A percentile compares a stretch with the other conserved stretches of the same genome.
Conservation (phyloP, 1,284 basidiomycete species). For the Schizophyllum amplum region DNA sequence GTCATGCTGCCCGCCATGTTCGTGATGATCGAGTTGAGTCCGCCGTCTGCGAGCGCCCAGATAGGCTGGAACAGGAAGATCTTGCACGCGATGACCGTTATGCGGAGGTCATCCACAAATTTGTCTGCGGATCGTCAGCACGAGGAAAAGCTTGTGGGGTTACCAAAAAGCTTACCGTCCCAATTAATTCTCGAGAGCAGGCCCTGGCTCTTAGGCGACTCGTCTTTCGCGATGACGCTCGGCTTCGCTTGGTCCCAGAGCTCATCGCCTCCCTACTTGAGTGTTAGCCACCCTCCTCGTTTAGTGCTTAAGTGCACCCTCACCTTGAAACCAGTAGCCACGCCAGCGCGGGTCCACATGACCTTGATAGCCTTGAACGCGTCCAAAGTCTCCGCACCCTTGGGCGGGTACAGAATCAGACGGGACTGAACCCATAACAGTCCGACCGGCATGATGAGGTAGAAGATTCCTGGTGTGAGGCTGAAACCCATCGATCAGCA, state of each 20-base stretch:
- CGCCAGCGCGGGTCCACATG: neutral
- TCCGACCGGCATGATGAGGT: slow-evolving; percentile 27
- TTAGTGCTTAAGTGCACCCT: too few species aligned
- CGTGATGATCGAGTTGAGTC: slow-evolving; percentile 25
- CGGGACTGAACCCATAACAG: slow-evolving; percentile 29
- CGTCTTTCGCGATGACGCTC: neutral
- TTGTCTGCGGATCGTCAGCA: neutral
- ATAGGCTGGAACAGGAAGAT: slow-evolving; percentile 20
- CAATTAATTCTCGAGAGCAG: neutral
- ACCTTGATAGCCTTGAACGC: slow-evolving; percentile 15
- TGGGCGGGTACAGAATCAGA: slow-evolving; percentile 34
- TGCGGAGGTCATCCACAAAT: slow-evolving; percentile 40
- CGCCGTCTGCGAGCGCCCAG: slow-evolving; percentile 32
- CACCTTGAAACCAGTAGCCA: neutral
- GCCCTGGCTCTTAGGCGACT: neutral
- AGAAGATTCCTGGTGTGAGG: slow-evolving; percentile 19
- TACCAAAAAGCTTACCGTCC: slow-evolving; percentile 15
- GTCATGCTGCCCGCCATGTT: slow-evolving; percentile 23
- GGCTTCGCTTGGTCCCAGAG: slow-evolving; percentile 19
- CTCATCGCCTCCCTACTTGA: slow-evolving; percentile 19
- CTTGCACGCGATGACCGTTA: slow-evolving; percentile 31
- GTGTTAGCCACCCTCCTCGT: too few species aligned
- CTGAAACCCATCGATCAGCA: neutral
- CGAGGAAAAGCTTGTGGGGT: neutral
- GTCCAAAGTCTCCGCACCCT: slow-evolving; percentile 35